These are phyloP conservation scores for Candida mattraensis DNA, from an alignment of 805 yeast species.

Conservation along the genomic window DNA sequence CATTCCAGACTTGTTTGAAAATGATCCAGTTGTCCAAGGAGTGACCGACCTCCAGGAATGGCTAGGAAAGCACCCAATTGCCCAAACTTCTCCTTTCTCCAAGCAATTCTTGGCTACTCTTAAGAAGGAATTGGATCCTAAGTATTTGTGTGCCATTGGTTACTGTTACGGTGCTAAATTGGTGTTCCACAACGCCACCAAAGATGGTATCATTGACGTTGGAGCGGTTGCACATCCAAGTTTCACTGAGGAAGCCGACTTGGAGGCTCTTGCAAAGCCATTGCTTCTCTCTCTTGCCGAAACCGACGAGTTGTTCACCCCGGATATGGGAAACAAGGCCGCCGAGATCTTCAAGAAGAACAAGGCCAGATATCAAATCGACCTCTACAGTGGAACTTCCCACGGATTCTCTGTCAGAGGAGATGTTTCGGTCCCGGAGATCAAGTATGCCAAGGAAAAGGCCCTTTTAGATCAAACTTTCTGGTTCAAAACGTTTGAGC, in stretches of 20 bases:
- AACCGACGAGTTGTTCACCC: slow-evolving; percentile 59
- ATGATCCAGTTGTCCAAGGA: slow-evolving; percentile 44
- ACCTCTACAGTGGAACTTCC: slow-evolving; percentile 57
- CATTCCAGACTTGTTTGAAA: slow-evolving; percentile 72
- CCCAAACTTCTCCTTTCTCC: slow-evolving; percentile 48
- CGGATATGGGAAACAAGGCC: slow-evolving; percentile 61
- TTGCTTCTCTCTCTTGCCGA: slow-evolving; percentile 75
- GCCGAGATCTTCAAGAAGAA: slow-evolving; percentile 50
- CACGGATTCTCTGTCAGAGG: slow-evolving; percentile 88
- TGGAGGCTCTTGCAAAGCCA: slow-evolving; percentile 59
- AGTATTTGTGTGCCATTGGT: slow-evolving; percentile 61
- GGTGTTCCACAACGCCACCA: slow-evolving; percentile 50
- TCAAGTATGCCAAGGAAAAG: slow-evolving; percentile 67
- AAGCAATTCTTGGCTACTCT: slow-evolving; percentile 47
- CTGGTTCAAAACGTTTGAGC: slow-evolving; percentile 31
- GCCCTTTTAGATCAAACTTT: slow-evolving; percentile 48
- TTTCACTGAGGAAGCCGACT: slow-evolving; percentile 62
- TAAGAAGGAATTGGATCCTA: slow-evolving; percentile 43
- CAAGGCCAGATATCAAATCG: slow-evolving; percentile 56
- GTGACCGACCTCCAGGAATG: slow-evolving; percentile 39
- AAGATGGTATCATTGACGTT: slow-evolving; percentile 41
- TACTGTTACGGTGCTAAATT: slow-evolving; percentile 86
- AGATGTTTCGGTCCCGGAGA: slow-evolving; percentile 53
- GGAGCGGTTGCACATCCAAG: slow-evolving; percentile 89
- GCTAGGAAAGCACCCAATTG: slow-evolving; percentile 39